Conservation (phyloP, 1,139 yeast genomes). For the Hansenula anomala region DNA sequence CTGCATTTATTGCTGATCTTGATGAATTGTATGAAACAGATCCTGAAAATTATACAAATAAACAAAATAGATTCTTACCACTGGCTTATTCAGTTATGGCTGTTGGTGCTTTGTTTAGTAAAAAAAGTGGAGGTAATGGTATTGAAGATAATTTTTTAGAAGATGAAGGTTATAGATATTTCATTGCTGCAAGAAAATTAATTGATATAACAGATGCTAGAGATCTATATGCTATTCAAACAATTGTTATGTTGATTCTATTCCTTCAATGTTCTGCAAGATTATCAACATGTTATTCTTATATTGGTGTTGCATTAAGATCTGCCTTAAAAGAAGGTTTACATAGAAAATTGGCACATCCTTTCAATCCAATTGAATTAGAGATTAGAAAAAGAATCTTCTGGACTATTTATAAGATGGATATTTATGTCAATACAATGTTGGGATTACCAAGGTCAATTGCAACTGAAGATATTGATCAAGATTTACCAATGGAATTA, state of each 20-base stretch:
- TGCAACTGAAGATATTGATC: slow-evolving; percentile 80
- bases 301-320: slow-evolving; percentile 87
- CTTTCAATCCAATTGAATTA: slow-evolving; percentile 74
- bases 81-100: slow-evolving; percentile 71
- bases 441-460: slow-evolving; percentile 78
- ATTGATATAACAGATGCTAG: slow-evolving; percentile 71
- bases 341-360: slow-evolving; percentile 67
- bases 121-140: slow-evolving; percentile 19
- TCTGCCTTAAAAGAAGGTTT: slow-evolving; percentile 85
- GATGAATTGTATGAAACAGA: slow-evolving; percentile 62
- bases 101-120: slow-evolving; percentile 69
- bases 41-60: slow-evolving; percentile 58
- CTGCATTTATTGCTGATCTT: slow-evolving; percentile 62
- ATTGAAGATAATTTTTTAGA: slow-evolving; percentile 47
- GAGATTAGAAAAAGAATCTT: slow-evolving; percentile 84
- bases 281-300: slow-evolving; percentile 84
- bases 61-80: slow-evolving; percentile 69
- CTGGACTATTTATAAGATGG: slow-evolving; percentile 90
- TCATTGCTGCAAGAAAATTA: slow-evolving; percentile 79
- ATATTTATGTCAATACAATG: slow-evolving; percentile 84
- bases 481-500: slow-evolving; percentile 76
- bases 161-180: slow-evolving; percentile 84
- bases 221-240: slow-evolving; percentile 65
- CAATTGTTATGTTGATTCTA: slow-evolving; percentile 61
- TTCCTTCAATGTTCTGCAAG: slow-evolving; percentile 90